Percentiles rank a stretch among this genome's conserved stretches.
Evolutionary conservation across 352 stramenopile species (phyloP).

Genomic region (Globisporangium camurandrum): DNA sequence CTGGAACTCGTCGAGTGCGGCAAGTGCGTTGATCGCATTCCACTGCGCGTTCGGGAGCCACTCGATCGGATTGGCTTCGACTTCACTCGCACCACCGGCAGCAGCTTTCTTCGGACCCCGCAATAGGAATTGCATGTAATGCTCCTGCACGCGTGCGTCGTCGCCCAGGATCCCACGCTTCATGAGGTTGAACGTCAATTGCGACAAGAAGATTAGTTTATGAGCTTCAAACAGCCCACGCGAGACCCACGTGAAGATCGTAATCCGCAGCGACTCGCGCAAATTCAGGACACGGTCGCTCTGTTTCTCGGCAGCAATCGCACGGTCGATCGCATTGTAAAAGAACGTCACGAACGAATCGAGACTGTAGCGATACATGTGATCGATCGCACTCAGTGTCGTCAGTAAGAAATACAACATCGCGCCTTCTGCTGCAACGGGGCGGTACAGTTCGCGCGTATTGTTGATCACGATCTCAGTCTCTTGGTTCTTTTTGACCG

Average conservation of each 20-base stretch:
- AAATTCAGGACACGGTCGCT: conserved; percentile 90
- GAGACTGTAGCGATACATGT: conserved; percentile 98
- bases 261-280: conserved; percentile 92
- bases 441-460: conserved; percentile 91
- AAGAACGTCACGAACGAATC: conserved; percentile 97
- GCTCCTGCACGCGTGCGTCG: conserved; percentile 90
- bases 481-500: conserved; percentile 92
- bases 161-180: conserved; percentile 92
- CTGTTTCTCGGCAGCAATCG: conserved; percentile 78
- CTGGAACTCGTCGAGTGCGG: conserved; percentile 93
- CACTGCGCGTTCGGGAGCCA: conserved; percentile 93
- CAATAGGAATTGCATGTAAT: conserved; percentile 96
- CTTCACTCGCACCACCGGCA: conserved; percentile 30
- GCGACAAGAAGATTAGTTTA: conserved; percentile 96
- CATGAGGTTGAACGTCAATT: conserved; percentile 98
- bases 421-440: conserved; percentile 90
- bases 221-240: conserved; percentile 94
- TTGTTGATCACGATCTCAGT: conserved; percentile 94
- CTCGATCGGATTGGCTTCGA: conserved; percentile 66
- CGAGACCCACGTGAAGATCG: conserved; percentile 95
- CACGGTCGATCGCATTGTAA: conserved; percentile 93
- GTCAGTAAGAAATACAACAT: conserved; percentile 98
- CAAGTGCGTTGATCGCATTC: conserved; percentile 87
- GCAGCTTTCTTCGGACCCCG: conserved; percentile 76
- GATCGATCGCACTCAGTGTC: conserved; percentile 92